Evolutionary conservation across 2,329 filamentous ascomycete species (phyloP), one percentile per base, ranked within the genome.

Genomic region (Talaromyces funiculosus): DNA sequence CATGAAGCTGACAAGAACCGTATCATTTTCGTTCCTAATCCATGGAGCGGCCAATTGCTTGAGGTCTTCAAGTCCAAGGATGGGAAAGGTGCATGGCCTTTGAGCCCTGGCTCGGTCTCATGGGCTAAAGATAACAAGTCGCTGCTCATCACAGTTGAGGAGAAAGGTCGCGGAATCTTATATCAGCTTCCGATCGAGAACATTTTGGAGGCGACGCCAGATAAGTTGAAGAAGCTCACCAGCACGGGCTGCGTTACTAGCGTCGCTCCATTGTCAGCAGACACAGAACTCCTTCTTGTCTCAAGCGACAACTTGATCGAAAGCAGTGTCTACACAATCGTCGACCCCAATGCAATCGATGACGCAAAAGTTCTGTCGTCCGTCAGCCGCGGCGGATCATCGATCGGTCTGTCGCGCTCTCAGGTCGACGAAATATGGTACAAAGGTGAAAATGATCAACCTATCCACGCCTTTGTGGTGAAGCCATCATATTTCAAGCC

Each of bases 1-100:
- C 79, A 80, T 57, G 77, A 80, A 63, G 76, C 76, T 14, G 77
- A 80, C 65, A 78, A 78, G 64, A 80, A 79, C 61, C 67, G 74
- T 2, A 78, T 79, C 33, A 59, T 78, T 20, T 72, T 77, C 56
- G 72, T 77, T 20, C 75, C 74, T 1, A 74, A 76, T 56, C 72
- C 78, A 2, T 77, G 73, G 71, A 73, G 69, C 58, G 73, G 72
- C 7, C 68, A 73, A 51, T 71, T 72, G 64, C 68, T 75, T 14
- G 75, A 78, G 42, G 63, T 74, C 1, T 78, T 78, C 62, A 65
- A 69, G 42, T 73, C 70, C 3, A 37, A 66, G 1, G 72, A 78
- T 62, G 73, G 73, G 2, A 66, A 72, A 51, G 74, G 75, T 0
- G 64, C 65, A n/a, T 80, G 78, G 78, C 67, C 75, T 54, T 68